Conservation (phyloP, 805 yeast species). For the Spathaspora passalidarum region DNA sequence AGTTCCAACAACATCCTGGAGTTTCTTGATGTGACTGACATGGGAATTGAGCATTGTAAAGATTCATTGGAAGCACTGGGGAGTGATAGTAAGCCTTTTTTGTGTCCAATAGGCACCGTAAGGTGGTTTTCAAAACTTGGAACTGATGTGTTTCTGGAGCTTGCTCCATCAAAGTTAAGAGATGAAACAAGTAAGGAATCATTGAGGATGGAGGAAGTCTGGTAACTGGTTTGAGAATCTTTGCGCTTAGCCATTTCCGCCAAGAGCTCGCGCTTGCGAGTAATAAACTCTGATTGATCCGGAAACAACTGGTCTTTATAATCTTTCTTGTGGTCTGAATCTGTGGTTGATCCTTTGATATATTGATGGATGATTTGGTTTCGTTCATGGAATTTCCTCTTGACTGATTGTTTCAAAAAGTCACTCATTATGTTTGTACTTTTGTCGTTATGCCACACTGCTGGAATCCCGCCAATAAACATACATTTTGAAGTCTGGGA, state of each 20-base stretch:
- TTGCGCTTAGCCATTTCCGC: neutral
- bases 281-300: neutral
- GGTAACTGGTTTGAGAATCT: neutral
- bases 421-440: neutral
- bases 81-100: neutral
- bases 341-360: neutral
- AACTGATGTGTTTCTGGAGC: neutral
- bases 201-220: neutral
- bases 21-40: neutral
- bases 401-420: constrained; percentile 6
- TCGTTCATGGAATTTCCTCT: constrained; percentile 3
- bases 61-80: neutral
- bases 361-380: constrained; percentile 4
- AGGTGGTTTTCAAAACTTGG: neutral
- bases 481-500: neutral
- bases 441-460: constrained; percentile 7
- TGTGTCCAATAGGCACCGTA: neutral
- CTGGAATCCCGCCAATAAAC: constrained; percentile 5
- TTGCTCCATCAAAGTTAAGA: neutral
- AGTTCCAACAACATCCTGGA: constrained; percentile 1
- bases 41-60: neutral
- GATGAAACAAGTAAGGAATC: too few species aligned
- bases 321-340: neutral
- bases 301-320: neutral
- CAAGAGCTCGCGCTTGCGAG: neutral